These are phyloP conservation scores for Hyphopichia fennica DNA, from an alignment of 1,139 yeast genomes.

Conservation along the genomic window DNA sequence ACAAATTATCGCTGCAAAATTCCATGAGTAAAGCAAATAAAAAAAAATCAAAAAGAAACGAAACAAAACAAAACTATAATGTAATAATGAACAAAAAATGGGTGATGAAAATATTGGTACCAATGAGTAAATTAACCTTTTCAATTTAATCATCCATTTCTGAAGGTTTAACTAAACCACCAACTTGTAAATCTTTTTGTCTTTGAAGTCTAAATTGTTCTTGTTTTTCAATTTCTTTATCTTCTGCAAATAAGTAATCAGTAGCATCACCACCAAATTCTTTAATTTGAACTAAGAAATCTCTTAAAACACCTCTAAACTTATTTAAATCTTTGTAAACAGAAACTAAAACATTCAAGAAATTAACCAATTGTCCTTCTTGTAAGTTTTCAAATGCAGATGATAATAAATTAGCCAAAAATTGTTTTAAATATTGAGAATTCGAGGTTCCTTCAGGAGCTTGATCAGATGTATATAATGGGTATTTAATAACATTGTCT, in stretches of 20 bases:
- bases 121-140: too few species aligned
- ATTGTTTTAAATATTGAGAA: constrained; percentile 74
- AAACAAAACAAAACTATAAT: too few species aligned
- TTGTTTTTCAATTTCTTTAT: constrained; percentile 72
- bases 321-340: constrained; percentile 72
- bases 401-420: constrained; percentile 75
- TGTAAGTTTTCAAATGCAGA: constrained; percentile 91
- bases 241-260: constrained; percentile 93
- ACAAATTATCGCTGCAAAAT: not conserved
- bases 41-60: too few species aligned
- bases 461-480: constrained; percentile 70
- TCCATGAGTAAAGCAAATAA: not conserved
- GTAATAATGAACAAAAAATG: too few species aligned
- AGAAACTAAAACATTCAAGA: constrained; percentile 72
- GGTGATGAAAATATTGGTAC: too few species aligned
- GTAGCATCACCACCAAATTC: constrained; percentile 94
- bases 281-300: constrained; percentile 93
- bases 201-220: constrained; percentile 71
- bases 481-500: constrained; percentile 68
- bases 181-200: constrained; percentile 83
- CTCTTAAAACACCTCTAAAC: constrained; percentile 87
- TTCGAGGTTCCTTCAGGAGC: constrained; percentile 87
- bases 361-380: constrained; percentile 75
- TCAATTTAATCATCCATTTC: constrained; percentile 76
- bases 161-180: constrained; percentile 94